Evolutionary conservation across 495 filamentous ascomycete genomes (phyloP), one percentile per base, ranked within the genome.

Genomic region (Daldinia childiae): DNA sequence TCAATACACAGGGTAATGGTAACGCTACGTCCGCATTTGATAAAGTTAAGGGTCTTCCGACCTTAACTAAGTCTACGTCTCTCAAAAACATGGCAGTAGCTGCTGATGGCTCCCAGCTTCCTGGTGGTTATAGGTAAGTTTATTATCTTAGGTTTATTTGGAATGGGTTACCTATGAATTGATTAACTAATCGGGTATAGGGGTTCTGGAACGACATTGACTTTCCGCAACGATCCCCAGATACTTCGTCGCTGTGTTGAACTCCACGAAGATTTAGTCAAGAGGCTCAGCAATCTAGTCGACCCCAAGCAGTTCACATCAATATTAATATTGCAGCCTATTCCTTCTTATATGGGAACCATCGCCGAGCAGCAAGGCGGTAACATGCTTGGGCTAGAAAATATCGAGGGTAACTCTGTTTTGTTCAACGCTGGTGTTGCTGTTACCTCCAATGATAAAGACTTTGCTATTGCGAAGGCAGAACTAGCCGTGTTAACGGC

Each of bases 311-410:
- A 64, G n/a, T 64, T 76, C 48, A 15, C 12, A 21, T 34, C 61
- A 3, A 32, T 62, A n/a, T 26, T 77, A 17, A 62, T 73, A 43
- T 74, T 78, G 52, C 80, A 82, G 48, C 77, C 80, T 5, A 63
- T 82, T 3, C 74, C 79, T 7, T 58, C 60, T 5, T 76, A 67
- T 39, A 72, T 77, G 21, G 65, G 58, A 38, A 29, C 66, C n/a
- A 60, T 68, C 19, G 65, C 74, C 11, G 39, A 64, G 14, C 29
- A 73, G 9, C 67, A 64, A 1, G 79, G 80, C 11, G 80, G 81
- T 1, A 79, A 83, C 56, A 69, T 80, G 24, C 74, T 83, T 21
- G 79, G 74, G 4, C 24, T 80, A 1, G 69, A 78, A 17, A 26
- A 45, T 15, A 26, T 74, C 17, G 9, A 50, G 26, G 43, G 57